Conservation (phyloP, 2,329 filamentous ascomycete genomes). For the Malbranchea zuffiana region DNA sequence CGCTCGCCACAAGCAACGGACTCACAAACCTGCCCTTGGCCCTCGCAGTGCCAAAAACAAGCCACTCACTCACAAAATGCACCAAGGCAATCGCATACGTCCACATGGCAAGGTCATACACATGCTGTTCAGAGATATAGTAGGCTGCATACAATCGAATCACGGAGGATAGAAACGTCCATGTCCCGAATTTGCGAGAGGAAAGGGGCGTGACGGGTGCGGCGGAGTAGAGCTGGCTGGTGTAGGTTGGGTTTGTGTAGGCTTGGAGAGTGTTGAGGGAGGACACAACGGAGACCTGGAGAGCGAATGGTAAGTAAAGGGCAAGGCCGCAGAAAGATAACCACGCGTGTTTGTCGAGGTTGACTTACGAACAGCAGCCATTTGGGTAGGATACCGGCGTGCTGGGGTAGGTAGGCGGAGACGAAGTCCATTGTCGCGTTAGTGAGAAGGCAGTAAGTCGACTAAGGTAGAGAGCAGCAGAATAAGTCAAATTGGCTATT, state of each 20-base stretch:
- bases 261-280: slow-evolving; percentile 77
- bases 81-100: slow-evolving; percentile 67
- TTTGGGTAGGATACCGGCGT: slow-evolving; percentile 47
- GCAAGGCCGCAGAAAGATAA: slow-evolving; percentile 2
- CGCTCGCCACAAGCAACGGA: slow-evolving; percentile 47
- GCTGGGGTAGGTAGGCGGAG: slow-evolving; percentile 25
- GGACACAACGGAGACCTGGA: slow-evolving; percentile 74
- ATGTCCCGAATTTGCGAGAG: slow-evolving; percentile 73
- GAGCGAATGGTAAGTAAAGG: neutral
- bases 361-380: slow-evolving; percentile 53
- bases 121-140: slow-evolving; percentile 57
- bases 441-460: too few species aligned
- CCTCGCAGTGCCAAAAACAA: slow-evolving; percentile 64
- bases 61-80: slow-evolving; percentile 73
- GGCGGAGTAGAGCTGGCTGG: slow-evolving; percentile 64
- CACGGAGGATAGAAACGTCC: slow-evolving; percentile 68
- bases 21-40: slow-evolving; percentile 50
- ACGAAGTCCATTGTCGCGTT: slow-evolving; percentile 20
- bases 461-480: too few species aligned
- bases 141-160: slow-evolving; percentile 77
- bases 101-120: slow-evolving; percentile 73
- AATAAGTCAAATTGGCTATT: too few species aligned
- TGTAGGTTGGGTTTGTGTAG: slow-evolving; percentile 68
- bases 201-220: slow-evolving; percentile 60
- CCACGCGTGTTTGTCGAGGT: too few species aligned